Percentiles rank a stretch among this genome's conserved stretches.
These are phyloP conservation scores for Hordeum pubiflorum DNA, from an alignment of 202 grass and related monocot genomes.

Conservation along the genomic window DNA sequence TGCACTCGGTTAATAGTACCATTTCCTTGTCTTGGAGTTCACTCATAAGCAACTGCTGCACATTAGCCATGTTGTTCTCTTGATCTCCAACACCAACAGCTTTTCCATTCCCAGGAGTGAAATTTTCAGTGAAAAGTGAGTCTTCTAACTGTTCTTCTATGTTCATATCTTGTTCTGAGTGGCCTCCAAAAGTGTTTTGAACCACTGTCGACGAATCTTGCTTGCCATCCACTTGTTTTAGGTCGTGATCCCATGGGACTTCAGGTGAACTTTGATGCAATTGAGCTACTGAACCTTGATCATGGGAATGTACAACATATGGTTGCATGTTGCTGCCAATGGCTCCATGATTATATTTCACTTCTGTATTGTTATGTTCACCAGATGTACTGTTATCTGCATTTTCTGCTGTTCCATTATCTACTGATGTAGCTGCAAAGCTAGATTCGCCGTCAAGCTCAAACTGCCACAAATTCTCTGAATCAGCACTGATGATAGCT, in stretches of 20 bases:
- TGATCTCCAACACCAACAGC: constrained; percentile 12
- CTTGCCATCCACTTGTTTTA: constrained; percentile 13
- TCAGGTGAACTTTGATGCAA: constrained; percentile 3
- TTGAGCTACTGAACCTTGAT: background rate
- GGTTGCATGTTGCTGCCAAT: background rate
- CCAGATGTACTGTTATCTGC: background rate
- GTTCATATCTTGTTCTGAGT: background rate
- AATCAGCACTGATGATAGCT: background rate
- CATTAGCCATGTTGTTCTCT: constrained; percentile 22
- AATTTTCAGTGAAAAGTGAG: background rate
- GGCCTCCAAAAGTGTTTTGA: background rate
- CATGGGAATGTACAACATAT: background rate
- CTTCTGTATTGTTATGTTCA: background rate
- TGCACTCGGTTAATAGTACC: constrained; percentile 38
- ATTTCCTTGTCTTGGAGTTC: constrained; percentile 48
- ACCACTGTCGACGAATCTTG: background rate
- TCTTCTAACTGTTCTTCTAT: constrained; percentile 11
- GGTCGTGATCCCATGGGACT: constrained; percentile 3
- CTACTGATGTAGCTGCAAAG: background rate
- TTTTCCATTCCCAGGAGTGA: background rate
- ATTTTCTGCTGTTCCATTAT: constrained; percentile 7
- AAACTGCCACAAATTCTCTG: background rate
- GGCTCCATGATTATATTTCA: constrained; percentile 3
- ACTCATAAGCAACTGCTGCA: constrained; percentile 39
- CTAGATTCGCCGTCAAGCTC: constrained; percentile 12